phyloP scores from a whole-genome alignment of 331 rosid species.

The Telfairia occidentalis region DNA sequence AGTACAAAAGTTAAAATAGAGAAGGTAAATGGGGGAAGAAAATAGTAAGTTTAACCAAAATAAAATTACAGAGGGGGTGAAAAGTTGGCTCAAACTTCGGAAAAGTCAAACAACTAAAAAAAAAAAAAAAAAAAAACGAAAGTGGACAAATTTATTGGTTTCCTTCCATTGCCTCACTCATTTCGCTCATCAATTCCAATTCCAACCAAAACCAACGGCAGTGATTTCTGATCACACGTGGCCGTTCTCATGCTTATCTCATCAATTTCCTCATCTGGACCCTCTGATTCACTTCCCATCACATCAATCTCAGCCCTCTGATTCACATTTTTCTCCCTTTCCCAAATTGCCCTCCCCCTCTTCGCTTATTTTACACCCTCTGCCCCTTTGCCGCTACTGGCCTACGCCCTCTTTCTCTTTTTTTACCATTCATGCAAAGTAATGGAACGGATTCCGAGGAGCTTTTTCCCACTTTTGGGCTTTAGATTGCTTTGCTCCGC shows the following conservation, averaged over 20 bases:
- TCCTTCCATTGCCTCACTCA: not conserved
- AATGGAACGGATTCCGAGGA: constrained; percentile 17
- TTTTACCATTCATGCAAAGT: constrained; percentile 1
- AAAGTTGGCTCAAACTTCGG: not conserved
- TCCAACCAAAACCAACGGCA: not conserved
- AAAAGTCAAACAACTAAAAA: not conserved
- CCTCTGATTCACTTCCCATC: constrained; percentile 1
- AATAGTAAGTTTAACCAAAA: not conserved
- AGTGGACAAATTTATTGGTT: not conserved
- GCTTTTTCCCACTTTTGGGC: not conserved
- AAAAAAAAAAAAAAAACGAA: too few relatives aligned
- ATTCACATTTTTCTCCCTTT: not conserved
- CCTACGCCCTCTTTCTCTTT: not conserved
- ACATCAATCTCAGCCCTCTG: constrained; percentile 6
- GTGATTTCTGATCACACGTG: not conserved
- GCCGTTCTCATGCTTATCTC: not conserved
- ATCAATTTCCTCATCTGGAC: not conserved
- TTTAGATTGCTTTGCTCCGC: constrained; percentile 7
- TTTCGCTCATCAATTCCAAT: not conserved
- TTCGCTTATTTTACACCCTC: not conserved
- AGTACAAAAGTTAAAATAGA: too few relatives aligned
- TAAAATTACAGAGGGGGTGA: not conserved
- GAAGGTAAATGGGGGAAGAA: too few relatives aligned
- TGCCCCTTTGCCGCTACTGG: not conserved
- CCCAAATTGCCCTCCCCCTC: not conserved